Conservation (phyloP, 306 rosid species). For the Prunus campanulata region DNA sequence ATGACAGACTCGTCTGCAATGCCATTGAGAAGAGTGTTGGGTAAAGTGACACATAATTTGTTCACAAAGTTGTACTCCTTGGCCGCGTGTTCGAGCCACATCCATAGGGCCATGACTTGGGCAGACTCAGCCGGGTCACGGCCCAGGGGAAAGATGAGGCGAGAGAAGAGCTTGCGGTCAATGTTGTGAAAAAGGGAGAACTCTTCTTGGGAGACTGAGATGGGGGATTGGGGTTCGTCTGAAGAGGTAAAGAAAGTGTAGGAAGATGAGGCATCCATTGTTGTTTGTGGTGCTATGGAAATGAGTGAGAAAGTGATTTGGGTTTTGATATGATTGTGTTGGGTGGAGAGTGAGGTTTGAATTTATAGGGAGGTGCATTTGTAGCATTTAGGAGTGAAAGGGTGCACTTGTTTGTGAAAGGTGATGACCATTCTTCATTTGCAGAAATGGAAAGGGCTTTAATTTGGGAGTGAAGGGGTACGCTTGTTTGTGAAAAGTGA, state of each 20-base stretch:
- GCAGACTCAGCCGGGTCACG: constrained; percentile 42
- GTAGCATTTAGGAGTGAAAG: not conserved
- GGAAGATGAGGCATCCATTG: constrained; percentile 15
- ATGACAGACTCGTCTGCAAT: constrained; percentile 39
- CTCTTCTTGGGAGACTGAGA: constrained; percentile 35
- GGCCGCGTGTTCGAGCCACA: constrained; percentile 51
- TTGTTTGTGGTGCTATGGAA: not conserved
- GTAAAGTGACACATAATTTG: constrained; percentile 28
- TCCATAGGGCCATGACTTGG: constrained; percentile 52
- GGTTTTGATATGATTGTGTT: not conserved
- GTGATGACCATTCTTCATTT: not conserved
- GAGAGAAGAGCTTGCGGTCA: constrained; percentile 53
- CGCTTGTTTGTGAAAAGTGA: not conserved
- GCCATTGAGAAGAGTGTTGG: constrained; percentile 19
- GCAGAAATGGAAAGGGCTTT: too few relatives aligned
- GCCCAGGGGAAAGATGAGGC: constrained; percentile 32
- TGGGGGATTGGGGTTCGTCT: not conserved
- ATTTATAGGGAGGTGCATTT: not conserved
- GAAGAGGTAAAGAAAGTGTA: not conserved
- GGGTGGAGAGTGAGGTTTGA: not conserved
- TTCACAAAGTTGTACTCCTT: constrained; percentile 16
- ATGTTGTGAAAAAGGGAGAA: constrained; percentile 52
- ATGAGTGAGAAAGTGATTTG: not conserved
- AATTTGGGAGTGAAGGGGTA: not conserved
- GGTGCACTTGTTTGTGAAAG: not conserved